A percentile compares a stretch with the other conserved stretches of the same genome.
phyloP scores from a whole-genome alignment of 2,329 filamentous ascomycete species.

The Pyricularia pennisetigena region DNA sequence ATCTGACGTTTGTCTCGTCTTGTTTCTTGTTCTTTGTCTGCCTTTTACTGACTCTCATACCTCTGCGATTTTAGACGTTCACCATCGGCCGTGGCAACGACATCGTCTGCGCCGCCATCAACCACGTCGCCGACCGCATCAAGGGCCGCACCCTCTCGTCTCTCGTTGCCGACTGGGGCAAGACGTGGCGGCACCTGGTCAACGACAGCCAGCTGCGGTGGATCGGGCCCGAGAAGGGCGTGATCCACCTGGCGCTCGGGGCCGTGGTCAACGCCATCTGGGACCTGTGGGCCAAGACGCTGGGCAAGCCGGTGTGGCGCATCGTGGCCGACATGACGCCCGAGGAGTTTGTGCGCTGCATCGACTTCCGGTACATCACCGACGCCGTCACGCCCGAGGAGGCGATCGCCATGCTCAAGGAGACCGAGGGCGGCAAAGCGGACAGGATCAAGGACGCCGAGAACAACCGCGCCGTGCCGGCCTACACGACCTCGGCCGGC shows the following conservation, averaged over 20 bases:
- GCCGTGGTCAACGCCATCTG: slow-evolving; percentile 86
- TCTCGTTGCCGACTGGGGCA: slow-evolving; percentile 71
- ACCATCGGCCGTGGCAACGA: slow-evolving; percentile 87
- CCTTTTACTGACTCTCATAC: background rate
- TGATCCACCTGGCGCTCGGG: slow-evolving; percentile 84
- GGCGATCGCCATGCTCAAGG: slow-evolving; percentile 60
- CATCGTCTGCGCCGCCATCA: slow-evolving; percentile 79
- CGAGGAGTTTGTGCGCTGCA: slow-evolving; percentile 76
- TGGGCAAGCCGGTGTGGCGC: slow-evolving; percentile 82
- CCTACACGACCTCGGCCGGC: slow-evolving; percentile 82
- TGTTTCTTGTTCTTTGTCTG: background rate
- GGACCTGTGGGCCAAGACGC: slow-evolving; percentile 89
- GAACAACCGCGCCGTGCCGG: slow-evolving; percentile 66
- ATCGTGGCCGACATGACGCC: slow-evolving; percentile 86
- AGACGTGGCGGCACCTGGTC: slow-evolving; percentile 87
- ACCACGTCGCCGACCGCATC: slow-evolving; percentile 67
- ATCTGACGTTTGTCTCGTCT: background rate
- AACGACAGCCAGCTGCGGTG: slow-evolving; percentile 83
- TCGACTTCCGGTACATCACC: slow-evolving; percentile 92
- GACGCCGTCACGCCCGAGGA: slow-evolving; percentile 86
- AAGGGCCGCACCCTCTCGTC: slow-evolving; percentile 65
- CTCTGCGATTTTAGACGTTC: slow-evolving; percentile 43
- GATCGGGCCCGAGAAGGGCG: slow-evolving; percentile 91
- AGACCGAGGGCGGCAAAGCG: slow-evolving; percentile 57
- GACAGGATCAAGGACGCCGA: slow-evolving; percentile 66